phyloP scores from a whole-genome alignment of 176 grass and related monocot species.

The Oryza punctata region DNA sequence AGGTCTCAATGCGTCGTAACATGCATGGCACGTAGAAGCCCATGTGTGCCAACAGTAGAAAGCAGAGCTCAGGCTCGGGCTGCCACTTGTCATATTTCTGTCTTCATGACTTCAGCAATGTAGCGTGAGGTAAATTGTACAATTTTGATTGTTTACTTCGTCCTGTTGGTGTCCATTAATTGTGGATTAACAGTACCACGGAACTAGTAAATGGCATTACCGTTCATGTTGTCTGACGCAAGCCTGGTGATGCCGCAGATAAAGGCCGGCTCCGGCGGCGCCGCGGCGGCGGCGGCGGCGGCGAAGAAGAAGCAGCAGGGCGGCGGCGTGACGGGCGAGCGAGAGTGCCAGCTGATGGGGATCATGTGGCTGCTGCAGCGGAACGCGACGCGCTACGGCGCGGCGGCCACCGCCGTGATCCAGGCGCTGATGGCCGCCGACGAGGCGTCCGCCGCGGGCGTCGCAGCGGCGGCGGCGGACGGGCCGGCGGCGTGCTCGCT shows the following conservation, averaged over 20 bases:
- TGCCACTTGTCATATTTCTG: background rate
- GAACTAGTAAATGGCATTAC: background rate
- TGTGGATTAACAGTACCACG: background rate
- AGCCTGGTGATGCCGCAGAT: background rate
- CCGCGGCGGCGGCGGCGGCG: background rate
- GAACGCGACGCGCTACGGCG: constrained; percentile 78
- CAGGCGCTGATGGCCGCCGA: constrained; percentile 80
- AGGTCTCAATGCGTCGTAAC: background rate
- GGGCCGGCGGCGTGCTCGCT: constrained; percentile 66
- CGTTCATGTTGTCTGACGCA: background rate
- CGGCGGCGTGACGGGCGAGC: constrained; percentile 23
- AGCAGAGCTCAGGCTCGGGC: background rate
- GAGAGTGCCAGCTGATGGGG: constrained; percentile 92
- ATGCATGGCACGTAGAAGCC: background rate
- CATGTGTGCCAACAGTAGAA: constrained; percentile 28
- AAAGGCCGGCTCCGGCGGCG: constrained; percentile 12
- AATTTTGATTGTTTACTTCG: background rate
- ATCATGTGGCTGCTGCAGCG: constrained; percentile 82
- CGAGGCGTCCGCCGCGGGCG: constrained; percentile 39
- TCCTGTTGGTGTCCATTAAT: background rate
- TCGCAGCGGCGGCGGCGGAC: background rate
- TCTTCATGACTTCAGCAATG: background rate
- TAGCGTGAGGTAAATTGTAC: background rate
- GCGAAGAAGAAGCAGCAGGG: constrained; percentile 17
- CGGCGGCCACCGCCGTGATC: constrained; percentile 61